These are phyloP conservation scores for Saturnispora dispora DNA, from an alignment of 805 yeast genomes.

Conservation along the genomic window DNA sequence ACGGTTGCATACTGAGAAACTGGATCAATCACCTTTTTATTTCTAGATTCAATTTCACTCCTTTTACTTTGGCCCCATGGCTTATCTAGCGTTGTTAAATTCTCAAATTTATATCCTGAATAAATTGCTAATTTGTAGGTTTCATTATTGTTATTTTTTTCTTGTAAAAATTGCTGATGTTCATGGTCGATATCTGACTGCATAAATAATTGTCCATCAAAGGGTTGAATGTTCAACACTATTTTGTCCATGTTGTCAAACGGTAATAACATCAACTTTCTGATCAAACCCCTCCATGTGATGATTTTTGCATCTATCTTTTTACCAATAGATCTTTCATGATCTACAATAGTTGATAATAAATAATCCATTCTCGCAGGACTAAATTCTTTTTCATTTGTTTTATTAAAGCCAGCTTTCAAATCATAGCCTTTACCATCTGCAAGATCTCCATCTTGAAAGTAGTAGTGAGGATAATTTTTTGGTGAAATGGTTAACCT, in stretches of 20 bases:
- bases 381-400: conserved; percentile 44
- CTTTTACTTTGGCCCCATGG: conserved; percentile 70
- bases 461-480: conserved; percentile 61
- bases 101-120: conserved; percentile 82
- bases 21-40: conserved; percentile 51
- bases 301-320: conserved; percentile 57
- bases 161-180: conserved; percentile 25
- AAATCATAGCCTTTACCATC: conserved; percentile 47
- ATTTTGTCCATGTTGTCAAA: conserved; percentile 48
- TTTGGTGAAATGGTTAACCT: conserved; percentile 43
- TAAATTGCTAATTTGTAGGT: conserved; percentile 36
- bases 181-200: conserved; percentile 31
- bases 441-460: conserved; percentile 65
- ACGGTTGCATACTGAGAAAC: conserved; percentile 73
- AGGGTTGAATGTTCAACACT: conserved; percentile 53
- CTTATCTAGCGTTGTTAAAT: conserved; percentile 59
- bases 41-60: conserved; percentile 56
- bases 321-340: conserved; percentile 42
- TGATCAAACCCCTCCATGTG: conserved; percentile 81
- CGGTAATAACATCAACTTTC: conserved; percentile 60
- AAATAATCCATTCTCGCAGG: conserved; percentile 51
- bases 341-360: conserved; percentile 42
- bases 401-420: conserved; percentile 52
- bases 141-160: conserved; percentile 27
- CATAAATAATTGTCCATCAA: conserved; percentile 68